Conservation (phyloP, 768 basidiomycete genomes). For the Leccinum imitatum region DNA sequence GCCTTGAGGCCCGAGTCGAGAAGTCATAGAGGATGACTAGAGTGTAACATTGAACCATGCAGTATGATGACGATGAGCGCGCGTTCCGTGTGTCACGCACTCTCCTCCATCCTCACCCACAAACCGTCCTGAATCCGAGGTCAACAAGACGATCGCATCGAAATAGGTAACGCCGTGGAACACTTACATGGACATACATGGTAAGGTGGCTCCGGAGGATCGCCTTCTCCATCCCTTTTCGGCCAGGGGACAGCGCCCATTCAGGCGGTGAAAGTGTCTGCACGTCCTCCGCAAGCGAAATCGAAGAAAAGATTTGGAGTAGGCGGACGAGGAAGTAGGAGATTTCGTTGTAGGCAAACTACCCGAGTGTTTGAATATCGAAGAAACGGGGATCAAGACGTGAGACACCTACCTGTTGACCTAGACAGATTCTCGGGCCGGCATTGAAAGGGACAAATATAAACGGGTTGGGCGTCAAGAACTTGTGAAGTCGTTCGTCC, state of each 20-base stretch:
- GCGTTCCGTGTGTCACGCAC: background rate
- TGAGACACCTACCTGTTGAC: slow-evolving; percentile 32
- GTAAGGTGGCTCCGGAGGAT: slow-evolving; percentile 52
- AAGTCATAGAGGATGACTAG: no score
- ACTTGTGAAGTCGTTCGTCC: slow-evolving; percentile 55
- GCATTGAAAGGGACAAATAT: slow-evolving; percentile 47
- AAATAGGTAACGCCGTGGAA: background rate
- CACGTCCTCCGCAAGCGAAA: slow-evolving; percentile 45
- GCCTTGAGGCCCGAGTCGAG: background rate
- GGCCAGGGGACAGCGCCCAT: slow-evolving; percentile 38
- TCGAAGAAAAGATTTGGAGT: slow-evolving; percentile 49
- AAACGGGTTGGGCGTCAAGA: slow-evolving; percentile 53
- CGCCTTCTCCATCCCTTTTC: slow-evolving; percentile 47
- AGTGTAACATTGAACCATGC: background rate
- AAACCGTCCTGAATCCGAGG: slow-evolving; percentile 17
- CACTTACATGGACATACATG: slow-evolving; percentile 47
- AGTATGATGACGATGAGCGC: background rate
- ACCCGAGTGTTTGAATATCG: background rate
- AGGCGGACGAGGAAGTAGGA: slow-evolving; percentile 64
- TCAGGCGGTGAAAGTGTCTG: slow-evolving; percentile 45
- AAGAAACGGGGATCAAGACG: background rate
- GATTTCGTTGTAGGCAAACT: slow-evolving; percentile 67
- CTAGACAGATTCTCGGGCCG: slow-evolving; percentile 38
- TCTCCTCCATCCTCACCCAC: slow-evolving; percentile 29
- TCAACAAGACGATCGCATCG: background rate